phyloP scores from a whole-genome alignment of 345 rosid genomes.

The Cardamine resedifolia region DNA sequence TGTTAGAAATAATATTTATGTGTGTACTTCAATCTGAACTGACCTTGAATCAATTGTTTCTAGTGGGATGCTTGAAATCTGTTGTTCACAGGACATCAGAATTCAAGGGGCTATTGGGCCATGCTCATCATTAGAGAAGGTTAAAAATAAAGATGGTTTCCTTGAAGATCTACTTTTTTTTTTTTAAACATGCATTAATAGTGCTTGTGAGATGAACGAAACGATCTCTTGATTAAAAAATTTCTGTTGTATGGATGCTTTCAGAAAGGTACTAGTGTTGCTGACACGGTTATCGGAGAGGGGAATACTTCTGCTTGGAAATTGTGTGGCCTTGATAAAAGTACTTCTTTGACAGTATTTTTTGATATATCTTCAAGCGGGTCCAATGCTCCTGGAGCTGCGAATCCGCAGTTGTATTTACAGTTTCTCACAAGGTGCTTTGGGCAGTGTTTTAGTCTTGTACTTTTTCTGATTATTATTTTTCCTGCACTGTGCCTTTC shows the following conservation, averaged over 20 bases:
- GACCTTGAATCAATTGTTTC: constrained; percentile 19
- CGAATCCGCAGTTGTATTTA: constrained; percentile 42
- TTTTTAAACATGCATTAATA: background rate
- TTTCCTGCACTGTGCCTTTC: background rate
- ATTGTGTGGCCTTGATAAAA: constrained; percentile 84
- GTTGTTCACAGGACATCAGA: constrained; percentile 69
- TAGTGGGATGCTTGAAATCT: constrained; percentile 73
- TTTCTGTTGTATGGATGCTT: background rate
- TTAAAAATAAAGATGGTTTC: constrained; percentile 34
- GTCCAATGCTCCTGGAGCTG: constrained; percentile 56
- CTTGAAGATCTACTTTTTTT: constrained; percentile 5
- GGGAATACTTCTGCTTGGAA: constrained; percentile 85
- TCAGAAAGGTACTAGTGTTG: constrained; percentile 2
- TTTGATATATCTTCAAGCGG: constrained; percentile 85
- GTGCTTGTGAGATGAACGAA: background rate
- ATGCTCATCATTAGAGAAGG: constrained; percentile 88
- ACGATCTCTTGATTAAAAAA: background rate
- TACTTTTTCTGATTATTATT: background rate
- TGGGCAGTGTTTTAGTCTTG: background rate
- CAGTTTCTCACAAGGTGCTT: constrained; percentile 13
- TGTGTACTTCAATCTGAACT: background rate
- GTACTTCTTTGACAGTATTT: constrained; percentile 74
- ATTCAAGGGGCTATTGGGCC: constrained; percentile 83
- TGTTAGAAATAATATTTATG: background rate
- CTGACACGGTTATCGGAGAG: constrained; percentile 51